Conservation (phyloP, 2,329 filamentous ascomycete genomes). For the Apiospora hydei region DNA sequence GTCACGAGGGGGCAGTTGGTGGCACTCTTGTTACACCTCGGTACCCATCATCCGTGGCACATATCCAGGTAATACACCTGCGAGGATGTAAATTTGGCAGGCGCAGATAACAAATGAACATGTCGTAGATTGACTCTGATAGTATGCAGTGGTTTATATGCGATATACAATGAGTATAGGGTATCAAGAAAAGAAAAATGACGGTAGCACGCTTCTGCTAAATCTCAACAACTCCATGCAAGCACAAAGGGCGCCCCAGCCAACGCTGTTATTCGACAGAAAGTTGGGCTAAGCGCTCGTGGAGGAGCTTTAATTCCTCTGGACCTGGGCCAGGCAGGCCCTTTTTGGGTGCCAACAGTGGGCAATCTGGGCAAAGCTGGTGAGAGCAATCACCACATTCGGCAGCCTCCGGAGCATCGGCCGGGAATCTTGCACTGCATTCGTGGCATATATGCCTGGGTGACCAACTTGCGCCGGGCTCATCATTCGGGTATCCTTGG, state of each 20-base stretch:
- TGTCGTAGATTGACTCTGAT: constrained; percentile 2
- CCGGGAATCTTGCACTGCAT: constrained; percentile 66
- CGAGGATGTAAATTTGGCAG: neutral
- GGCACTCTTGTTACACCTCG: neutral
- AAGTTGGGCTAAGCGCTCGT: constrained; percentile 16
- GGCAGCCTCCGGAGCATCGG: constrained; percentile 56
- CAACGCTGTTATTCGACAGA: neutral
- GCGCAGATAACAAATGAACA: neutral
- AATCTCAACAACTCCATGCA: constrained; percentile 10
- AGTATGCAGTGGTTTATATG: neutral
- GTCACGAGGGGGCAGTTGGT: neutral
- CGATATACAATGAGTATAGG: constrained; percentile 5
- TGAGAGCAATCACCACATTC: constrained; percentile 68
- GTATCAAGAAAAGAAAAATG: constrained; percentile 21
- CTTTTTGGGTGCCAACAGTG: constrained; percentile 60
- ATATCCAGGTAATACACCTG: neutral
- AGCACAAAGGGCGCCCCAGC: neutral
- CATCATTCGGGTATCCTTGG: constrained; percentile 71
- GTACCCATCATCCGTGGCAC: neutral
- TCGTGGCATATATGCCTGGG: constrained; percentile 67
- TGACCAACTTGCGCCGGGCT: constrained; percentile 58
- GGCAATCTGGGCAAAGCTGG: constrained; percentile 65
- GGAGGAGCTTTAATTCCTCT: constrained; percentile 1
- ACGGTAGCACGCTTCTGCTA: constrained; percentile 19
- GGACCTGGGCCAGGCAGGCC: constrained; percentile 49